A percentile compares a stretch with the other conserved stretches of the same genome.
Evolutionary conservation across 2,329 filamentous ascomycete species (phyloP).

Genomic region (Scedosporium boydii): DNA sequence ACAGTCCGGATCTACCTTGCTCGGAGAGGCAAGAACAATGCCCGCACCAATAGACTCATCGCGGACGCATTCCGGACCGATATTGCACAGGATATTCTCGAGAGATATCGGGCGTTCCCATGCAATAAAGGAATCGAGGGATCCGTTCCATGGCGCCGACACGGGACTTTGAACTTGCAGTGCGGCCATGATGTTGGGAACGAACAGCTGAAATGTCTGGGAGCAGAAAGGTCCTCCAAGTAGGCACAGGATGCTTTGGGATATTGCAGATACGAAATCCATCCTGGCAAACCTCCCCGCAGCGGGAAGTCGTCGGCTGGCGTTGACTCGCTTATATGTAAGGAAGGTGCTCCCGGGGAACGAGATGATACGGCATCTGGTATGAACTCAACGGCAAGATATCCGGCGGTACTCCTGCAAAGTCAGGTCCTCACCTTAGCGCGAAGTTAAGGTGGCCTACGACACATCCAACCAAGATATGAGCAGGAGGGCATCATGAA

Average conservation of each 20-base stretch:
- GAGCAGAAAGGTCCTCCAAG: background rate
- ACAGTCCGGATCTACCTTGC: slow-evolving; percentile 45
- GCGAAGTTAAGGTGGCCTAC: no score
- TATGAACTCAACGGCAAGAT: no score
- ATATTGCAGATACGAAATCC: background rate
- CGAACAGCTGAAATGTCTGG: background rate
- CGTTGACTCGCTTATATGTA: no score
- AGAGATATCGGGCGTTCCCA: background rate
- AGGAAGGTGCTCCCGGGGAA: no score
- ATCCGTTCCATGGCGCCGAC: background rate
- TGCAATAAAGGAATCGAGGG: background rate
- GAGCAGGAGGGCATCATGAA: no score
- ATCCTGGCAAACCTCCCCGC: background rate
- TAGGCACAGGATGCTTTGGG: background rate
- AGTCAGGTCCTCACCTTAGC: no score
- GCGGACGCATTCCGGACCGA: slow-evolving; percentile 43
- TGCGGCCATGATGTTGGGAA: background rate
- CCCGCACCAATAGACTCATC: slow-evolving; percentile 37
- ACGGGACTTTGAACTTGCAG: background rate
- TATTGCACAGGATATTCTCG: slow-evolving; percentile 28
- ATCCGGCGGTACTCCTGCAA: no score
- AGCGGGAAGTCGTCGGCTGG: no score
- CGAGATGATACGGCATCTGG: no score
- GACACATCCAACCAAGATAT: no score
- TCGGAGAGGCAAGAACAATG: slow-evolving; percentile 48